Evolutionary conservation across 176 grass and related monocot species (phyloP), one percentile per base, ranked within the genome.

Genomic region (Microstegium vimineum): DNA sequence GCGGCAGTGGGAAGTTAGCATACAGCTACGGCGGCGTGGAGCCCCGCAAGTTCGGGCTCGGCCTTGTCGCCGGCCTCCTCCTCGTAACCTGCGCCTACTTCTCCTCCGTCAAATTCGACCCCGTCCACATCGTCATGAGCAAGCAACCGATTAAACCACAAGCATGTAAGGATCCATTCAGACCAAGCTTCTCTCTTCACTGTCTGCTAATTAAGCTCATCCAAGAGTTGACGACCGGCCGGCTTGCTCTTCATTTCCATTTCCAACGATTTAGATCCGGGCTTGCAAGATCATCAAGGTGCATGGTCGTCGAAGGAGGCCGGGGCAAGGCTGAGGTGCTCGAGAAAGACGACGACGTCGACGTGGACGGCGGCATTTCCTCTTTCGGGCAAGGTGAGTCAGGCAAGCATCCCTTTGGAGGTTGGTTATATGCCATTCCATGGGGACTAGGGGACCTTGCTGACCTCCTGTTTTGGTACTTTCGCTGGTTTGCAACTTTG

Each of bases 21-120:
- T 63, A 75, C 87, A 40, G 51, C 63, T 59, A 35, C 56, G 36
- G 63, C 82, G 60, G 88, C 57, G 78, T 93, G 5, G 89, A 89
- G 36, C 94, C 86, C 0, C 81, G 85, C 27, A 91, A 78, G 75
- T 77, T 91, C 75, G 51, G 70, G 25, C 20, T 95, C 25, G 85
- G 82, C 65, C 81, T 92, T 27, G 56, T 93, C 71, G 88, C 87
- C 62, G 88, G 75, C 0, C 90, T 89, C 80, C 79, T 95, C 73
- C 64, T 92, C 68, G 85, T 92, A 73, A 87, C 85, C 74, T 92
- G 87, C 78, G 88, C 90, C 0, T 93, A 89, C 75, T 90, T 95
- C 63, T 95, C 93, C 80, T 89, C 87, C 51, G 63, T 83, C 79
- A 93, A 82, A 35, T 86, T 95, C 80, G 88, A 90, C 70, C 66